phyloP scores from a whole-genome alignment of 768 basidiomycete species.

The Tylopilus rubrobrunneus region DNA sequence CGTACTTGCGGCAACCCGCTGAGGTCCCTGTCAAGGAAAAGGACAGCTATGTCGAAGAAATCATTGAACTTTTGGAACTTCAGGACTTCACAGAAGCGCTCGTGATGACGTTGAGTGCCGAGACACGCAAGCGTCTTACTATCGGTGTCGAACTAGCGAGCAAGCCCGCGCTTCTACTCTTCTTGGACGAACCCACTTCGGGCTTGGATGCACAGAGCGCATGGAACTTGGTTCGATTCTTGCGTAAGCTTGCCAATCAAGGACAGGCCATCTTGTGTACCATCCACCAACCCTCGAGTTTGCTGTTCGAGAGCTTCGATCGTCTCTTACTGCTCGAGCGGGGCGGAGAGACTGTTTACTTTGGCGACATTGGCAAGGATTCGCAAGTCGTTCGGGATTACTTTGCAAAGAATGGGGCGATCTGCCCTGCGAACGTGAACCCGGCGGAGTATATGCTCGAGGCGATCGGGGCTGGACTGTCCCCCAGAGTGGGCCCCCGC shows the following conservation, averaged over 20 bases:
- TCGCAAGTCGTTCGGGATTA: slow-evolving; percentile 68
- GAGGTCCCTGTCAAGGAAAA: slow-evolving; percentile 68
- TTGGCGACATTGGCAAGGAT: slow-evolving; percentile 80
- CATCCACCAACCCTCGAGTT: slow-evolving; percentile 83
- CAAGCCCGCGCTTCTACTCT: slow-evolving; percentile 39
- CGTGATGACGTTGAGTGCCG: slow-evolving; percentile 63
- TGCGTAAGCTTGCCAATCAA: slow-evolving; percentile 76
- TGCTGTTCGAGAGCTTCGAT: slow-evolving; percentile 86
- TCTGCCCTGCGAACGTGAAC: slow-evolving; percentile 74
- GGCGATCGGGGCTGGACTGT: slow-evolving; percentile 82
- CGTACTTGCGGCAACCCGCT: slow-evolving; percentile 76
- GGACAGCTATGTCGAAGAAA: slow-evolving; percentile 75
- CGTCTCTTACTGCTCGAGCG: slow-evolving; percentile 61
- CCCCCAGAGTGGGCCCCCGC: slow-evolving; percentile 64
- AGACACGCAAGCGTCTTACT: slow-evolving; percentile 80
- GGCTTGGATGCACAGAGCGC: slow-evolving; percentile 64
- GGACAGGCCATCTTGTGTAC: slow-evolving; percentile 91
- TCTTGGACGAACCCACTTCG: slow-evolving; percentile 47
- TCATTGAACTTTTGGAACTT: slow-evolving; percentile 79
- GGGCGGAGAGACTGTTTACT: slow-evolving; percentile 92
- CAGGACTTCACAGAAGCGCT: slow-evolving; percentile 82
- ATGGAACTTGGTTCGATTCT: slow-evolving; percentile 78
- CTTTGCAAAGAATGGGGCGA: slow-evolving; percentile 67
- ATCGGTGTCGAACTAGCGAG: slow-evolving; percentile 91
- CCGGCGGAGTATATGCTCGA: slow-evolving; percentile 79